Evolutionary conservation across 768 basidiomycete genomes (phyloP), one percentile per base, ranked within the genome.

Genomic region (Hypholoma fasciculare): DNA sequence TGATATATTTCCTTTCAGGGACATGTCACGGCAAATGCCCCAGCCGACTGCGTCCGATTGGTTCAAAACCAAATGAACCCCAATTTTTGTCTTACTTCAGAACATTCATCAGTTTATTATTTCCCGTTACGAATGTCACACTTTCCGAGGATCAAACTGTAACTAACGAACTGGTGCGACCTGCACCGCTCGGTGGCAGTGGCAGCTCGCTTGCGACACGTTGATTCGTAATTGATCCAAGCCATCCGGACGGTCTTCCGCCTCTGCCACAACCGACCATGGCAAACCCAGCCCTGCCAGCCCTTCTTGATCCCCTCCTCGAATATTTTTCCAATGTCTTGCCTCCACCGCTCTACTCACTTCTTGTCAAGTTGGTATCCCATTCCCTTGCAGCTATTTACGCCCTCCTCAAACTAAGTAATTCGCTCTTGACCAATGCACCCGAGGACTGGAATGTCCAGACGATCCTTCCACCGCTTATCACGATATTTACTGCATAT

Each of bases 401-500:
- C 7, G 77, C 86, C 6, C 56, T 86, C 19, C 68, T 80, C 63
- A 72, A 74, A 7, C 74, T 91, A 49, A 61, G 81, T 55, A 65
- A 71, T 16, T 75, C 84, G 2, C 66, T 90, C 14, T 44, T 82
- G 13, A 74, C 79, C 26, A 78, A 80, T 49, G 74, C 78, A 58
- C 86, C 85, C 36, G 73, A 76, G 62, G 77, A 83, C 61, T 90
- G 88, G 88, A 81, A 89, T 64, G 75, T 78, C 6, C 86, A 92
- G 68, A 81, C 79, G 27, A 67, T 92, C 48, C 66, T 93, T 17
- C 90, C 91, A 7, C 91, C 91, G 0, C 72, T 92, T 66, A 83
- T 94, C 66, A 87, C 83, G 58, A 70, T 93, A 30, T 71, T 92
- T 52, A 79, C 82, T 4, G 86, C 89, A 17, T 94, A 93, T 71